Evolutionary conservation across 305 asterid species (phyloP).

Genomic region (Euphrasia arctica): DNA sequence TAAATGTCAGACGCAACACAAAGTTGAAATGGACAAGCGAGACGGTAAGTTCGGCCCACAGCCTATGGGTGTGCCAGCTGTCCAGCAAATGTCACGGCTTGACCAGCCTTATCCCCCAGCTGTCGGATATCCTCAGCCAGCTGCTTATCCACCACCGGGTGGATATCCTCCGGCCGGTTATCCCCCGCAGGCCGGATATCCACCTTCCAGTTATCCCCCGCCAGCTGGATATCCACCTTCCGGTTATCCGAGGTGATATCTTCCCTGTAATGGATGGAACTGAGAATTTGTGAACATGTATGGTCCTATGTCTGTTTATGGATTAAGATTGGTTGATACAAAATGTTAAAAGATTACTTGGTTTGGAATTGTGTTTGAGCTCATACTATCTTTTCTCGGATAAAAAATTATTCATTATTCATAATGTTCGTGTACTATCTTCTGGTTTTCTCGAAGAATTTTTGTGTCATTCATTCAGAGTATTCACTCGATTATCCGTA

Average conservation of each 20-base stretch:
- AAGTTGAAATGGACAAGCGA: slow-evolving; percentile 95
- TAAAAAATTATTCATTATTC: neutral
- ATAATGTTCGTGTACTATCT: too few relatives aligned
- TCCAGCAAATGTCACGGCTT: slow-evolving; percentile 92
- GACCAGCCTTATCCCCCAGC: slow-evolving; percentile 87
- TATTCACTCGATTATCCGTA: neutral
- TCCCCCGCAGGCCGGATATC: slow-evolving; percentile 42
- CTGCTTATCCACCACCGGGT: slow-evolving; percentile 48
- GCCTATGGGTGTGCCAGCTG: slow-evolving; percentile 77
- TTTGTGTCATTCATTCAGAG: too few relatives aligned
- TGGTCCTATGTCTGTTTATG: neutral
- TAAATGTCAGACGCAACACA: slow-evolving; percentile 79
- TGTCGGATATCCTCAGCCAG: slow-evolving; percentile 65
- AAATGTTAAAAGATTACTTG: slow-evolving; percentile 2
- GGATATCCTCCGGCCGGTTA: slow-evolving; percentile 45
- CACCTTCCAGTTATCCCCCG: slow-evolving; percentile 28
- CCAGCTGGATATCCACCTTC: slow-evolving; percentile 28
- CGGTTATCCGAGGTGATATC: slow-evolving; percentile 29
- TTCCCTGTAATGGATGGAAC: neutral
- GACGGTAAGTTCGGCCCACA: slow-evolving; percentile 86
- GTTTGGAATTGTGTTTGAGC: slow-evolving; percentile 20
- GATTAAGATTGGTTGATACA: neutral
- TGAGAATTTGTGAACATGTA: neutral
- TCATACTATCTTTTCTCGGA: neutral
- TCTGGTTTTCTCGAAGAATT: too few relatives aligned